phyloP scores from a whole-genome alignment of 306 rosid genomes.

The Ochetophila trinervis region DNA sequence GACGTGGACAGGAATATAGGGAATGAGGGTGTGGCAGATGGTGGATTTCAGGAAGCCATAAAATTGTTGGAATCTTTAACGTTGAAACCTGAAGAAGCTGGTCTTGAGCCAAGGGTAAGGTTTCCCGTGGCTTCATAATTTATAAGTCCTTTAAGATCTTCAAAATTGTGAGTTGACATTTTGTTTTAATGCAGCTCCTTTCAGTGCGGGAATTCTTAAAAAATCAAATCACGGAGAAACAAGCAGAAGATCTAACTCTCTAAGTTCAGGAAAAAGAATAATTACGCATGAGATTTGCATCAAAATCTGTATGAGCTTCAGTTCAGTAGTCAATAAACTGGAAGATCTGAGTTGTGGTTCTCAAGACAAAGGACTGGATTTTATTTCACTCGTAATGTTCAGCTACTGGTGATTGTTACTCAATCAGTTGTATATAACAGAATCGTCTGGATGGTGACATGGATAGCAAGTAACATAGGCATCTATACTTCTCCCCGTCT shows the following conservation, averaged over 20 bases:
- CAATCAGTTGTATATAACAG: conserved; percentile 23
- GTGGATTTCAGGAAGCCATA: conserved; percentile 79
- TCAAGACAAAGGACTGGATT: conserved; percentile 1
- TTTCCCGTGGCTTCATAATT: conserved; percentile 7
- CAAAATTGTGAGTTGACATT: neutral
- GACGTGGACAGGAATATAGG: conserved; percentile 74
- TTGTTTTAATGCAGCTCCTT: conserved; percentile 40
- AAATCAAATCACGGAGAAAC: conserved; percentile 55
- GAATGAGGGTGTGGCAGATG: conserved; percentile 54
- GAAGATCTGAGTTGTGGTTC: neutral
- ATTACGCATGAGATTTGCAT: neutral
- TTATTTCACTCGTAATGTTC: neutral
- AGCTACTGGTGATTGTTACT: neutral
- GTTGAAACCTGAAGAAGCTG: conserved; percentile 56
- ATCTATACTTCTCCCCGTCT: neutral
- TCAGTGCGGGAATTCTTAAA: conserved; percentile 76
- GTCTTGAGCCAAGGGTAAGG: conserved; percentile 64
- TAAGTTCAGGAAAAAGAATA: conserved; percentile 23
- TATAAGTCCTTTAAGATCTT: neutral
- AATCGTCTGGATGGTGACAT: neutral
- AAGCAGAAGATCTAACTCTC: conserved; percentile 41
- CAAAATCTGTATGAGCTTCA: neutral
- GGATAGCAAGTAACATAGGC: neutral
- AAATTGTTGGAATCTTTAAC: conserved; percentile 58
- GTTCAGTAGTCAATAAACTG: conserved; percentile 3